phyloP scores from a whole-genome alignment of 352 stramenopile genomes.

The Pythium periplocum region DNA sequence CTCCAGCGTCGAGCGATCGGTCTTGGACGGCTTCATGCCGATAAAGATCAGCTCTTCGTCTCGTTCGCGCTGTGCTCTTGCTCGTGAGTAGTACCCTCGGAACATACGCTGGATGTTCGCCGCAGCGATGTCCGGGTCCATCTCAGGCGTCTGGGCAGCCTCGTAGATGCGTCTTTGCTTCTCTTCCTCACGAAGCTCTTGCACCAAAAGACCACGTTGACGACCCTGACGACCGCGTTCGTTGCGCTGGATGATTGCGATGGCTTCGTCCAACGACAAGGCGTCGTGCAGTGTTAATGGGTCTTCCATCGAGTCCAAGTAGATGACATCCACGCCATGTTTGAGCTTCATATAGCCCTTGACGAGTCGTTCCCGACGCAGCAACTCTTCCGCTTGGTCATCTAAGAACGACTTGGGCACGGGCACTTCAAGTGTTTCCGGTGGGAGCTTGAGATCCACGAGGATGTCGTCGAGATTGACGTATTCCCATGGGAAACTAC shows the following conservation, averaged over 20 bases:
- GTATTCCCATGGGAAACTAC: conserved; percentile 93
- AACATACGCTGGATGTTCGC: conserved; percentile 90
- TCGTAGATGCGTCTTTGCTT: conserved; percentile 78
- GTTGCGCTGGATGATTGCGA: conserved; percentile 88
- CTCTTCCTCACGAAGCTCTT: conserved; percentile 82
- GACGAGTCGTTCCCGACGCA: conserved; percentile 79
- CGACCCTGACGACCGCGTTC: conserved; percentile 87
- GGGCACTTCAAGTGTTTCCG: conserved; percentile 87
- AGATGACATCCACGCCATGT: conserved; percentile 68
- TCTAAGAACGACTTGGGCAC: conserved; percentile 89
- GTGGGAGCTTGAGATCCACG: conserved; percentile 90
- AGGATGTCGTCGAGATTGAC: conserved; percentile 91
- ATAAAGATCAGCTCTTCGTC: conserved; percentile 90
- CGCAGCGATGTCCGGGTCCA: conserved; percentile 90
- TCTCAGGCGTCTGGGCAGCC: conserved; percentile 51
- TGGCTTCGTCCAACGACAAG: conserved; percentile 68
- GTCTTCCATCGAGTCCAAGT: conserved; percentile 39
- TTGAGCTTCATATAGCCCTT: conserved; percentile 89
- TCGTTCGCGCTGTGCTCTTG: conserved; percentile 52
- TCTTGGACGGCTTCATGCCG: conserved; percentile 83
- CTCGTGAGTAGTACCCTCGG: conserved; percentile 74
- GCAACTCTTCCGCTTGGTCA: conserved; percentile 57
- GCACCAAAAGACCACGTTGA: conserved; percentile 77
- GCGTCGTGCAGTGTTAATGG: conserved; percentile 22
- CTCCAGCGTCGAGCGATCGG: conserved; percentile 58